Evolutionary conservation across 2,329 filamentous ascomycete genomes (phyloP), one percentile per base, ranked within the genome.

Genomic region (Myrmaecium sp.): DNA sequence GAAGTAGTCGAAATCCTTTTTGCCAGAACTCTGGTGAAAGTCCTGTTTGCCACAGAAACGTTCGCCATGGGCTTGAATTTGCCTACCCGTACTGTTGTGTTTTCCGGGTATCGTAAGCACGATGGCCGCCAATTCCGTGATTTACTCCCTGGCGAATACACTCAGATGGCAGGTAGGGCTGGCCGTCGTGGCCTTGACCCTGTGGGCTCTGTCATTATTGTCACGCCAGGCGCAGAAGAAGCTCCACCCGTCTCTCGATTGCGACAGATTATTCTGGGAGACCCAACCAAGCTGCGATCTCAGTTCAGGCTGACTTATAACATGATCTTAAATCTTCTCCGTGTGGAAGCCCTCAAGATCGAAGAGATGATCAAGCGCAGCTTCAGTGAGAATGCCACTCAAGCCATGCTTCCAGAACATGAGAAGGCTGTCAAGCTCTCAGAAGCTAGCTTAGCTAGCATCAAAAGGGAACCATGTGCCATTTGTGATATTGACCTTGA

Each of bases 291-390:
- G 55, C 66, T 98, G 25, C 72, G 83, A 24, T 95, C 86, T 5
- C 89, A 98, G 46, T 98, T 98, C 62, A 72, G 89, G 33, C 62
- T 98, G 25, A 98, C 91, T 0, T 98, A 98, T 61, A 98, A 95
- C 55, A 98, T 98, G 89, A 98, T 98, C 33, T 60, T 98, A 16
- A 98, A 95, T 44, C 62, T 98, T 17, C 62, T 98, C 25, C 76
- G 89, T 18, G 89, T 98, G 2, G 89, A 98, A 51, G 89, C 89
- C 3, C 57, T 98, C 37, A 95, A 94, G 58, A 95, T 98, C 40
- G 89, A 98, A 50, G 89, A 98, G 54, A 98, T 98, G 89, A 98
- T 98, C 60, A 98, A 98, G 64, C 77, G 89, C 37, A 94, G 84
- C 50, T 98, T 98, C 61, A 94, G 86, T 27, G 89, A 98, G 51